phyloP scores from a whole-genome alignment of 139 green algal species.

The Auxenochlorella pyrenoidosa region DNA sequence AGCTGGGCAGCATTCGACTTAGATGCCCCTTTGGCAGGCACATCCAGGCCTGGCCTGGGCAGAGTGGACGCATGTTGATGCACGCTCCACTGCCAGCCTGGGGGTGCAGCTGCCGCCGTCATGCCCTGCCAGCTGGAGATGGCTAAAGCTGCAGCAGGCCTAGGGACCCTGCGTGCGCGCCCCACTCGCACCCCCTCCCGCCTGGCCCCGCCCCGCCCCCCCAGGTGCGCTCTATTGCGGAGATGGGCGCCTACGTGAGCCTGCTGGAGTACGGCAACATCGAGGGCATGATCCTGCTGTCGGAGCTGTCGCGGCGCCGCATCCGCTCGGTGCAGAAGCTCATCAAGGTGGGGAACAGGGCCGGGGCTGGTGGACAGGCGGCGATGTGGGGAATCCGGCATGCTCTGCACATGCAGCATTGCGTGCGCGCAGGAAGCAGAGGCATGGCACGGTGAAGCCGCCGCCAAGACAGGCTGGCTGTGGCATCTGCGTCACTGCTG shows the following conservation, averaged over 20 bases:
- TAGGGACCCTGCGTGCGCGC: no score
- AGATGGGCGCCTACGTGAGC: constrained; percentile 99
- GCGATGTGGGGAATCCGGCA: no score
- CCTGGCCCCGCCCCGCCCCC: not conserved
- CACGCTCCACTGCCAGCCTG: no score
- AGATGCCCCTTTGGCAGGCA: no score
- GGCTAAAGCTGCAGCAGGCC: no score
- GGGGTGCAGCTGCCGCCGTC: no score
- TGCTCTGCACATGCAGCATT: no score
- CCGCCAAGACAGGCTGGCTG: not conserved
- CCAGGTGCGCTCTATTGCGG: constrained; percentile 78
- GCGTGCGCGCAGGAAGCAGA: no score
- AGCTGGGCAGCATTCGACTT: not conserved
- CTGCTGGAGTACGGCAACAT: constrained; percentile 95
- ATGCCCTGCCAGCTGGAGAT: no score
- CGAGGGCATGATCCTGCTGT: constrained; percentile 99
- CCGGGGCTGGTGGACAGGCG: not conserved
- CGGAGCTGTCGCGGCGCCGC: constrained; percentile 96
- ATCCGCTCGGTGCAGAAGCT: constrained; percentile 99
- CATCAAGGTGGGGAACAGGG: constrained; percentile 83
- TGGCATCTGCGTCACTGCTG: not conserved
- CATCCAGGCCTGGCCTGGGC: no score
- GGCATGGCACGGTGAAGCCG: no score
- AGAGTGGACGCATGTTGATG: no score
- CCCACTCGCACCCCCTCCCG: not conserved